A percentile compares a stretch with the other conserved stretches of the same genome.
Evolutionary conservation across 345 rosid genomes (phyloP).

Genomic region (Citrus hindsii): DNA sequence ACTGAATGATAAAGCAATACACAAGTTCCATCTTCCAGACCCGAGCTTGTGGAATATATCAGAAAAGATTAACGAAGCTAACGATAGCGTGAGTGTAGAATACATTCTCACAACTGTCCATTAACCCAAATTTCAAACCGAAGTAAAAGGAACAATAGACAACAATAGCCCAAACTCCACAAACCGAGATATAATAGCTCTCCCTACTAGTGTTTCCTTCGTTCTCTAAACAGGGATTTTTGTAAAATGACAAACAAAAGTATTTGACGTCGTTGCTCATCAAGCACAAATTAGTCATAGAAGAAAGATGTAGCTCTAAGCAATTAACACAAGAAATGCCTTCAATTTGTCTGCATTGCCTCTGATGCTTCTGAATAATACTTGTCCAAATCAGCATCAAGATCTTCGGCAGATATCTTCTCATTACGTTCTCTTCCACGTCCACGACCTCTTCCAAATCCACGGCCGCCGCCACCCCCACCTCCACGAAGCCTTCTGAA

Average conservation of each 20-base stretch:
- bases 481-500: slow-evolving; percentile 52
- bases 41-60: slow-evolving; percentile 17
- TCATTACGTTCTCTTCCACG: slow-evolving; percentile 68
- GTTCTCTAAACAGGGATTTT: slow-evolving; percentile 29
- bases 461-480: slow-evolving; percentile 39
- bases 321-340: slow-evolving; percentile 11
- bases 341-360: slow-evolving; percentile 72
- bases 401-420: slow-evolving; percentile 88
- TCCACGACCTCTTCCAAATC: slow-evolving; percentile 63
- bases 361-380: slow-evolving; percentile 71
- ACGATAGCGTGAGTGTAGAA: slow-evolving; percentile 20
- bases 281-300: slow-evolving; percentile 32
- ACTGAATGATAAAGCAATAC: slow-evolving; percentile 15
- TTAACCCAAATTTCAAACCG: slow-evolving; percentile 38
- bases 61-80: slow-evolving; percentile 20
- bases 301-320: slow-evolving; percentile 23
- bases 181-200: slow-evolving; percentile 30
- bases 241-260: slow-evolving; percentile 30
- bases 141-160: slow-evolving; percentile 33
- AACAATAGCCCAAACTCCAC: slow-evolving; percentile 38
- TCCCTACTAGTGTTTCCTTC: slow-evolving; percentile 21
- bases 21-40: slow-evolving; percentile 21
- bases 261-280: slow-evolving; percentile 21
- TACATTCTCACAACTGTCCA: slow-evolving; percentile 34
- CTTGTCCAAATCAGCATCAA: slow-evolving; percentile 92